A percentile compares a stretch with the other conserved stretches of the same genome.
Conservation (phyloP, 495 filamentous ascomycete genomes). For the Diplogelasinospora grovesii region DNA sequence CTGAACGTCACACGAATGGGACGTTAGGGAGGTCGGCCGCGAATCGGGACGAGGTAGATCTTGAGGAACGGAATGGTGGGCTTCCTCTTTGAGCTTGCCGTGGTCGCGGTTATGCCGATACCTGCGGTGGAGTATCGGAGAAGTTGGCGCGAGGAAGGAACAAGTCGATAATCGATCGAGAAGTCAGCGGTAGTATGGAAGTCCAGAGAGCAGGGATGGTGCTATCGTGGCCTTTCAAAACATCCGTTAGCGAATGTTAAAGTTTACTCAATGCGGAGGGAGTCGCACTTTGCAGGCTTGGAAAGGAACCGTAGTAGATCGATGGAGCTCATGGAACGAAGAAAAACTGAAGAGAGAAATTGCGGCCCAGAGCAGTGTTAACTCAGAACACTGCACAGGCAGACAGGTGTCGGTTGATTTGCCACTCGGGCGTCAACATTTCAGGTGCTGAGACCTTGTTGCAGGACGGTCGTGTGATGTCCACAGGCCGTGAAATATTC, state of each 20-base stretch:
- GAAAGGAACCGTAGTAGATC: constrained; percentile 92
- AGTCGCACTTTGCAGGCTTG: constrained; percentile 85
- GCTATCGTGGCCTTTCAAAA: constrained; percentile 79
- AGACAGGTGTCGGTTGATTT: background rate
- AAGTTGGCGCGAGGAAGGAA: constrained; percentile 8
- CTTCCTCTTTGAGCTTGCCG: constrained; percentile 50
- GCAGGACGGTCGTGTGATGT: too few relatives aligned
- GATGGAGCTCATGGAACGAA: constrained; percentile 70
- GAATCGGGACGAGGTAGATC: constrained; percentile 73
- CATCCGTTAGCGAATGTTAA: constrained; percentile 12
- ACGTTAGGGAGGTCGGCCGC: constrained; percentile 86
- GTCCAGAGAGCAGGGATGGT: constrained; percentile 30
- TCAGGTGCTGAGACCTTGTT: too few relatives aligned
- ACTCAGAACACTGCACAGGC: constrained; percentile 1
- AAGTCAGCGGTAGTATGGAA: constrained; percentile 5
- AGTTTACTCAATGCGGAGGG: too few relatives aligned
- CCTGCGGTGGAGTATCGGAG: constrained; percentile 70
- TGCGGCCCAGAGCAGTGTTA: constrained; percentile 3
- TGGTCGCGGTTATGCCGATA: constrained; percentile 81
- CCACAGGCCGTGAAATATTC: too few relatives aligned
- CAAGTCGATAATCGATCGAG: constrained; percentile 8
- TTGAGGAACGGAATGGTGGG: constrained; percentile 83
- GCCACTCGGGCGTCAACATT: too few relatives aligned
- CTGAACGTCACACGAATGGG: constrained; percentile 48
- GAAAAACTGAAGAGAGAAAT: background rate